These are phyloP conservation scores for Sporothrix mexicana DNA, from an alignment of 2,329 filamentous ascomycete species.

Conservation along the genomic window DNA sequence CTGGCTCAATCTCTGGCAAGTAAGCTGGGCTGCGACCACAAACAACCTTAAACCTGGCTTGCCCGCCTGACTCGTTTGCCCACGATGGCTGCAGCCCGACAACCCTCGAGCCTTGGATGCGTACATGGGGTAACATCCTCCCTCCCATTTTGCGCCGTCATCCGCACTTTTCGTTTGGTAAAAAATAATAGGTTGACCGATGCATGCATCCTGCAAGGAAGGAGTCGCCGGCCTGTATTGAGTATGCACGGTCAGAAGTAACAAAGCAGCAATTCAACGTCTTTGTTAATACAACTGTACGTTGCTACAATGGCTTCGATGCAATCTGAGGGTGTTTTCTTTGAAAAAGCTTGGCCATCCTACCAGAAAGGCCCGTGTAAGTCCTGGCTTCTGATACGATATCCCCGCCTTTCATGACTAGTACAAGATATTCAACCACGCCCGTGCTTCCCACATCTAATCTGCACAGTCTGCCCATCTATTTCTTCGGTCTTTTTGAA, in stretches of 20 bases:
- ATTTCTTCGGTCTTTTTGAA: neutral
- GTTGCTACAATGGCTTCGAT: neutral
- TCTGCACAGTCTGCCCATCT: neutral
- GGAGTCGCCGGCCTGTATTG: neutral
- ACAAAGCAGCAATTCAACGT: neutral
- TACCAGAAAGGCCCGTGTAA: neutral
- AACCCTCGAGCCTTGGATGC: neutral
- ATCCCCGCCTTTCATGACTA: neutral
- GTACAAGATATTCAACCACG: neutral
- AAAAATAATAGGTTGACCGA: neutral
- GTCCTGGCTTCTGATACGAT: constrained; percentile 5
- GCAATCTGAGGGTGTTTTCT: neutral
- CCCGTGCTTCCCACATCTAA: neutral
- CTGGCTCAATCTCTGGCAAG: too few species aligned
- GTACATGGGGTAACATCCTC: neutral
- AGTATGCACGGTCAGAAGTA: neutral
- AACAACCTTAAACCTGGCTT: neutral
- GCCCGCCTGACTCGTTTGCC: neutral
- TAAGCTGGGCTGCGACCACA: neutral
- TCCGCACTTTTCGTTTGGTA: neutral
- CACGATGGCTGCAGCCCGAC: neutral
- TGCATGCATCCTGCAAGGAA: constrained; percentile 11
- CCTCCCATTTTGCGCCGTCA: neutral
- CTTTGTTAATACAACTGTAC: neutral
- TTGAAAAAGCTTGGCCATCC: neutral